Base-by-base conservation (phyloP, 2,329 filamentous ascomycete species). In the Periglandula ipomoeae region DNA sequence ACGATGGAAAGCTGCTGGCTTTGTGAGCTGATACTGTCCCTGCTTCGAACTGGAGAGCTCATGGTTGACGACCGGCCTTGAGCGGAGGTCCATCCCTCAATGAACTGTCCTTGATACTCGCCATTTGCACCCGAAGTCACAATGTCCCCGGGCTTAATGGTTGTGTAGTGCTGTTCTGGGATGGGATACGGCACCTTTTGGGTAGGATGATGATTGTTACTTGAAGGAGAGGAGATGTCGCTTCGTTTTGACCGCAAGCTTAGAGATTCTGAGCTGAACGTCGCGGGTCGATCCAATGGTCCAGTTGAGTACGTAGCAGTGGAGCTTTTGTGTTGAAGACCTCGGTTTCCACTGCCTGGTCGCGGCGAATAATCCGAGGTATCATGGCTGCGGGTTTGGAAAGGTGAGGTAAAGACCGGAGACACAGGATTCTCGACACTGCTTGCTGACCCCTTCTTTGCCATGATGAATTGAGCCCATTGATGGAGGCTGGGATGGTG, bases 231-330 rank as follows among this genome's bases (percentile, higher is more conserved):
- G 2, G 81, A 84, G 3, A 84, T 59, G 53, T 84, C 81, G 53
- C 81, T 84, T 27, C 74, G 73, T 53, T 76, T 77, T 3, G 81
- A 84, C 17, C 78, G 74, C 44, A 84, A 60, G 55, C 80, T 84
- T 0, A 75, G 78, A 1, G 79, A 77, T 38, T 76, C 78, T 2
- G 79, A 81, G 51, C 71, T 72, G 46, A 78, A 73, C 0, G 75
- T 75, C 4, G 72, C 63, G 0, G 75, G 72, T 1, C 72, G 68
- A 17, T 79, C 75, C 32, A 69, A 65, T 23, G 65, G 63, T 17
- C 70, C 70, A 40, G 69, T 71, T n/a, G 69, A 70, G 32, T 72
- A 68, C 3, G 71, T 70, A 27, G 75, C 70, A 17, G 64, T 68
- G 1, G 76, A 76, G 45, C 65, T 65, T 55, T 76, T 78, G 56